These are phyloP conservation scores for Paecilomyces sp. DNA, from an alignment of 2,329 filamentous ascomycete species.

Conservation along the genomic window DNA sequence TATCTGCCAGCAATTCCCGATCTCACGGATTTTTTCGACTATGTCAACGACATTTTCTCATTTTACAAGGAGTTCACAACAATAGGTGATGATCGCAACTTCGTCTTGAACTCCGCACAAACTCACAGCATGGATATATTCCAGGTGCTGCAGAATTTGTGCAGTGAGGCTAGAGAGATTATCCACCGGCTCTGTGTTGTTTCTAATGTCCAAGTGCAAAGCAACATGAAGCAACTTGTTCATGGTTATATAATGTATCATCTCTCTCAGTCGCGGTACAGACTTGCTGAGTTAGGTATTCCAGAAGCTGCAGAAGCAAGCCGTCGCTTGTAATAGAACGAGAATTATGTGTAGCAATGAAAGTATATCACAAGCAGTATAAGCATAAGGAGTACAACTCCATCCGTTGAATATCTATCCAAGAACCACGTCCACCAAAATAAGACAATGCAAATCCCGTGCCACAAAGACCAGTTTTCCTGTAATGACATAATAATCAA, in stretches of 20 bases:
- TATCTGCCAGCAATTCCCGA: conserved; percentile 2
- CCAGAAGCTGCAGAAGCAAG: neutral
- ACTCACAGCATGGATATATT: neutral
- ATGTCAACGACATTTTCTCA: conserved; percentile 2
- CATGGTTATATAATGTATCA: conserved; percentile 1
- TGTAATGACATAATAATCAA: too few relatives aligned
- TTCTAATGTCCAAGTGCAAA: too few relatives aligned
- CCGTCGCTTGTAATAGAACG: too few relatives aligned
- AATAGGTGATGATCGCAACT: neutral
- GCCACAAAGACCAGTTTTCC: too few relatives aligned
- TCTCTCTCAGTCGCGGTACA: conserved; percentile 1
- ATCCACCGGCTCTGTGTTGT: neutral
- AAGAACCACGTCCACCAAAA: too few relatives aligned
- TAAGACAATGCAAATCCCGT: too few relatives aligned
- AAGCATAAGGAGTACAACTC: too few relatives aligned
- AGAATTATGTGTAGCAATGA: too few relatives aligned
- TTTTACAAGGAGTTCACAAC: conserved; percentile 3
- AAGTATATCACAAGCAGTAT: too few relatives aligned
- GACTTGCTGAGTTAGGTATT: conserved; percentile 1
- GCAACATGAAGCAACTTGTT: conserved; percentile 1
- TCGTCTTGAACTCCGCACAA: neutral
- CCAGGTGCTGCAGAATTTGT: conserved; percentile 1
- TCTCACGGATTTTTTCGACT: conserved; percentile 2
- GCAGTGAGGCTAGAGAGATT: neutral
- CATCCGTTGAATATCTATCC: too few relatives aligned